Conservation (phyloP, 495 filamentous ascomycete species). For the Penicillium paradoxum region DNA sequence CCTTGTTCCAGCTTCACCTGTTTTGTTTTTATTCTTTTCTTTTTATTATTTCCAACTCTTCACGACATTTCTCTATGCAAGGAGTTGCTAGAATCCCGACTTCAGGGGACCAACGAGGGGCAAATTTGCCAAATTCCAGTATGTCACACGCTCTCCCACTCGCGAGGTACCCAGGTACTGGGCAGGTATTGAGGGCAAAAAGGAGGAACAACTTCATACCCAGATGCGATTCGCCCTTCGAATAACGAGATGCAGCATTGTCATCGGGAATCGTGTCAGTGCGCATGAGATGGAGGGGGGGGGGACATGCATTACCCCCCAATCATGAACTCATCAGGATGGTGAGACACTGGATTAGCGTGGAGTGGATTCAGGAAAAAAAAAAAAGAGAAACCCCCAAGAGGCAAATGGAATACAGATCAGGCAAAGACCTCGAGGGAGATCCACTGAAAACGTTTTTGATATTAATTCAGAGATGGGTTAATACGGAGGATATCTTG, state of each 20-base stretch:
- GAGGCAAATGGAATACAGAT: neutral
- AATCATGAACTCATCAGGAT: neutral
- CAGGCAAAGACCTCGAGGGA: neutral
- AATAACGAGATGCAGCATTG: neutral
- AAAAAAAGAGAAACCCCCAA: neutral
- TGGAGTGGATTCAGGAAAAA: neutral
- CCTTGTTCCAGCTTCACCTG: too few species aligned
- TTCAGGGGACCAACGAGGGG: conserved; percentile 3
- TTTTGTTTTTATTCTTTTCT: neutral
- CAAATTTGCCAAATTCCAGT: conserved; percentile 2
- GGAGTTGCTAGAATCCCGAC: neutral
- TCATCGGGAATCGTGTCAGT: conserved; percentile 12
- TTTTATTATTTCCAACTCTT: neutral
- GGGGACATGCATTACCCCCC: conserved; percentile 8
- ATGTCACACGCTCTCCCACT: neutral
- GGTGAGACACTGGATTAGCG: conserved; percentile 4
- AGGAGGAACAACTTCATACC: neutral
- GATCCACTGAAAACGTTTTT: too few species aligned
- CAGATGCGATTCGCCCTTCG: neutral
- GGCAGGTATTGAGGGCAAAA: neutral
- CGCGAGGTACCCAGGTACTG: neutral
- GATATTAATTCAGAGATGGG: too few species aligned
- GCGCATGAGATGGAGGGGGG: conserved; percentile 23
- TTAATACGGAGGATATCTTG: too few species aligned
- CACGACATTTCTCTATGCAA: conserved; percentile 7